These are phyloP conservation scores for Sanghuangporus weigelae DNA, from an alignment of 1,284 basidiomycete genomes.

Conservation along the genomic window DNA sequence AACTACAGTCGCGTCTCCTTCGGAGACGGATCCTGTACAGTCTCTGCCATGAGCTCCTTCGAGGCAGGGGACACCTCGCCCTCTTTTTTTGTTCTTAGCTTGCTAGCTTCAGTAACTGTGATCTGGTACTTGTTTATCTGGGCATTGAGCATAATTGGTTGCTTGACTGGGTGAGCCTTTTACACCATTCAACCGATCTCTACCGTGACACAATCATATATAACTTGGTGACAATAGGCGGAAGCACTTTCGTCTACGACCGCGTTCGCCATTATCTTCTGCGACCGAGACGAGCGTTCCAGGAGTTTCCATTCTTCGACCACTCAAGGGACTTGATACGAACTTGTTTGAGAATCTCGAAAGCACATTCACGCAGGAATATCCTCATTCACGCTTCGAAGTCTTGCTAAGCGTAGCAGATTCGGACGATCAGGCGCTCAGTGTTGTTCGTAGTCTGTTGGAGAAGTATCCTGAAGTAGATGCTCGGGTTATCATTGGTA, in stretches of 20 bases:
- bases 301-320: constrained; percentile 88
- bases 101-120: constrained; percentile 44
- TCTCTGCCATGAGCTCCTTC: constrained; percentile 5
- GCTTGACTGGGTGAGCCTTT: constrained; percentile 66
- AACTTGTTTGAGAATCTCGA: constrained; percentile 93
- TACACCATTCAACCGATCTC: not conserved
- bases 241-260: constrained; percentile 62
- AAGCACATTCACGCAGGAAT: constrained; percentile 85
- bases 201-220: not conserved
- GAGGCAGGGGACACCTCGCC: not conserved
- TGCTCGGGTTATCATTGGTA: constrained; percentile 73
- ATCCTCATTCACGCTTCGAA: constrained; percentile 84
- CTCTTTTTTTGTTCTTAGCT: constrained; percentile 1
- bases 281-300: constrained; percentile 52
- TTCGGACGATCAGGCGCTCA: constrained; percentile 76
- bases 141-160: constrained; percentile 74
- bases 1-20: too few relatives aligned
- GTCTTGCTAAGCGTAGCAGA: constrained; percentile 84
- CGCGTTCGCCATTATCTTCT: constrained; percentile 58
- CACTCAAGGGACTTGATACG: constrained; percentile 87
- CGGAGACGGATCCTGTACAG: not conserved
- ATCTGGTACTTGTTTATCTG: constrained; percentile 74
- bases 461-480: constrained; percentile 70
- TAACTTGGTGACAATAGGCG: constrained; percentile 30
- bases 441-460: constrained; percentile 72